phyloP scores from a whole-genome alignment of 1,284 basidiomycete species.

The Rhizopogon parksii region DNA sequence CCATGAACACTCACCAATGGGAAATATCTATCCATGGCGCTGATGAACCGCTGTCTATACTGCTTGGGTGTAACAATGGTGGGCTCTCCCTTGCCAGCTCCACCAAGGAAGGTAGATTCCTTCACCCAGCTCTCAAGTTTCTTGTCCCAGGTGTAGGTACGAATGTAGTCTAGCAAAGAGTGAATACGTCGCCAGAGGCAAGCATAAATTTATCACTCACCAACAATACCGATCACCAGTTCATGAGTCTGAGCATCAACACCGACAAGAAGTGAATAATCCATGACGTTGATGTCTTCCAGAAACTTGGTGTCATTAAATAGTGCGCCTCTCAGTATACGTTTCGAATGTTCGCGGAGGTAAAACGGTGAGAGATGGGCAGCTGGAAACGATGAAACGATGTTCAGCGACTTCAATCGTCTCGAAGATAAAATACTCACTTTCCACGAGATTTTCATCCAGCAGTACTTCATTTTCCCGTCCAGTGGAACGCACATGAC shows the following conservation, averaged over 20 bases:
- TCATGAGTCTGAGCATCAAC: slow-evolving; percentile 81
- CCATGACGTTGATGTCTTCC: slow-evolving; percentile 97
- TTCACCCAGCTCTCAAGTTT: slow-evolving; percentile 97
- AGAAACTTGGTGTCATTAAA: slow-evolving; percentile 95
- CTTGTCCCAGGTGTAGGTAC: slow-evolving; percentile 97
- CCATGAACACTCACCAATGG: slow-evolving; percentile 50
- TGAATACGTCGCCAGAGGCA: neutral
- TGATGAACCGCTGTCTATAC: slow-evolving; percentile 83
- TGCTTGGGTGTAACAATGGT: slow-evolving; percentile 87
- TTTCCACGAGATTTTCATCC: slow-evolving; percentile 87
- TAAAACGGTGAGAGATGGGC: slow-evolving; percentile 80
- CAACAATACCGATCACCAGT: slow-evolving; percentile 94
- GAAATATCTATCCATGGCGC: slow-evolving; percentile 91
- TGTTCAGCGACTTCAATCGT: slow-evolving; percentile 9
- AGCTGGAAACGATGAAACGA: slow-evolving; percentile 32
- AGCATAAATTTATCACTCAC: slow-evolving; percentile 36
- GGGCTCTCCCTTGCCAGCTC: slow-evolving; percentile 76
- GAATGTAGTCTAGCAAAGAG: slow-evolving; percentile 68
- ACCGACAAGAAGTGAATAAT: slow-evolving; percentile 95
- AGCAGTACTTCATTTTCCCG: slow-evolving; percentile 88
- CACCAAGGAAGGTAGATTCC: slow-evolving; percentile 84
- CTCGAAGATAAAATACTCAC: slow-evolving; percentile 34
- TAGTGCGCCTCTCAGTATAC: slow-evolving; percentile 83
- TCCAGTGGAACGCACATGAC: slow-evolving; percentile 87
- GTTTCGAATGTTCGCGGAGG: slow-evolving; percentile 91